Percentiles rank a stretch among this genome's conserved stretches.
phyloP scores from a whole-genome alignment of 1,284 basidiomycete species.

The Schizophyllum amplum region DNA sequence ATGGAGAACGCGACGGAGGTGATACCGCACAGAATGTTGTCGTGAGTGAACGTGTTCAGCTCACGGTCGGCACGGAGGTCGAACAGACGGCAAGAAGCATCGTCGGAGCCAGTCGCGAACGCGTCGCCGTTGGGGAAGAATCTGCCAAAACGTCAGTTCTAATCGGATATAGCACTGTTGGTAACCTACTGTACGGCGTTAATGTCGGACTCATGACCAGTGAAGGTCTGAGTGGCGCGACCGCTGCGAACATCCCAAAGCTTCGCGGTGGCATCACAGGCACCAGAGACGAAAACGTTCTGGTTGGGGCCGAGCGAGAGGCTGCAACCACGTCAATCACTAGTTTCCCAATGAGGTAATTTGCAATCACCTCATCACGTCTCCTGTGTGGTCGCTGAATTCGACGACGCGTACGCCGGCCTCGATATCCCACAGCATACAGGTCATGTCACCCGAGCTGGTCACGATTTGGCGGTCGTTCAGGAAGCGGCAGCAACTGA shows the following conservation, averaged over 20 bases:
- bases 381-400: slow-evolving; percentile 98
- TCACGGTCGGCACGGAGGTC: slow-evolving; percentile 97
- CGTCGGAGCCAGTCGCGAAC: slow-evolving; percentile 97
- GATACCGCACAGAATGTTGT: slow-evolving; percentile 98
- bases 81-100: slow-evolving; percentile 96
- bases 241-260: slow-evolving; percentile 98
- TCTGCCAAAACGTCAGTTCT: slow-evolving; percentile 32
- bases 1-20: slow-evolving; percentile 98
- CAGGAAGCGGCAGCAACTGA: slow-evolving; percentile 96
- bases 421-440: slow-evolving; percentile 99
- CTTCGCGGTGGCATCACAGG: slow-evolving; percentile 96
- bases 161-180: slow-evolving; percentile 10
- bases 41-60: slow-evolving; percentile 93
- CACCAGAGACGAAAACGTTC: slow-evolving; percentile 96
- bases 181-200: slow-evolving; percentile 89
- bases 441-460: slow-evolving; percentile 97
- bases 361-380: slow-evolving; percentile 89
- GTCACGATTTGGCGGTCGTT: slow-evolving; percentile 98
- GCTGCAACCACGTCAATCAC: slow-evolving; percentile 35
- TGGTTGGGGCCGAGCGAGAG: slow-evolving; percentile 90
- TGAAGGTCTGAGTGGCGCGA: slow-evolving; percentile 96
- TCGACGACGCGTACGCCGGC: slow-evolving; percentile 92
- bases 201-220: slow-evolving; percentile 98
- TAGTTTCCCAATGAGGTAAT: slow-evolving; percentile 8
- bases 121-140: slow-evolving; percentile 99